Percentiles rank a stretch among this genome's conserved stretches.
These are phyloP conservation scores for Galeopsis tetrahit DNA, from an alignment of 257 asterid genomes.

Conservation along the genomic window DNA sequence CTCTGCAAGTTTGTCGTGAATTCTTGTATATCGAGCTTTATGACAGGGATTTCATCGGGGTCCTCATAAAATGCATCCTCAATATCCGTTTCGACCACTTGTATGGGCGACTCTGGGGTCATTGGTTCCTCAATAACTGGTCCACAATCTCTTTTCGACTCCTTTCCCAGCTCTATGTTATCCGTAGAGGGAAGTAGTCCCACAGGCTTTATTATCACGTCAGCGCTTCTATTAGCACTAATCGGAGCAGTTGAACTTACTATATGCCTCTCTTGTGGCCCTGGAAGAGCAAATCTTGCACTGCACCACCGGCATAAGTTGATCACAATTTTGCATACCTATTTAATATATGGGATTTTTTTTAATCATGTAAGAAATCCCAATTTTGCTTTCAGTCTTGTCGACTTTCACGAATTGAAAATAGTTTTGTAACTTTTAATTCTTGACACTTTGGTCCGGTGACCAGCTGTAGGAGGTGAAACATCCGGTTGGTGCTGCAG, in stretches of 20 bases:
- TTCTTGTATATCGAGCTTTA: conserved; percentile 74
- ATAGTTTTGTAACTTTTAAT: no score
- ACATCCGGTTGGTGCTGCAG: no score
- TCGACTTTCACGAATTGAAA: no score
- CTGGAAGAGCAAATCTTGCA: conserved; percentile 94
- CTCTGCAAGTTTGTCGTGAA: conserved; percentile 63
- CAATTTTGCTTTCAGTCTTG: neutral
- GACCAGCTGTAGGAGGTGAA: no score
- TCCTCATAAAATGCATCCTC: conserved; percentile 86
- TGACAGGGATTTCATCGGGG: conserved; percentile 88
- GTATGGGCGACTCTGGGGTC: conserved; percentile 70
- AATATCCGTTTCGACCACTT: conserved; percentile 66
- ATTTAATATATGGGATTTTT: neutral
- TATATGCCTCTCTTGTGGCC: conserved; percentile 60
- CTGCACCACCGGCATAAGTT: conserved; percentile 56
- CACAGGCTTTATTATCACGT: conserved; percentile 44
- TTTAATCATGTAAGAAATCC: neutral
- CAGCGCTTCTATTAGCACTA: conserved; percentile 38
- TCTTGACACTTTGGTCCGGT: no score
- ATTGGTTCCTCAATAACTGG: conserved; percentile 85
- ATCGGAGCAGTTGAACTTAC: conserved; percentile 40
- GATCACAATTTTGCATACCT: conserved; percentile 21
- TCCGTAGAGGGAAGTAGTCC: conserved; percentile 53
- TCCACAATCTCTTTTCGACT: conserved; percentile 45
- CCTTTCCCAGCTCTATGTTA: conserved; percentile 40